These are phyloP conservation scores for Carpinus viminea DNA, from an alignment of 306 rosid species.

Conservation along the genomic window DNA sequence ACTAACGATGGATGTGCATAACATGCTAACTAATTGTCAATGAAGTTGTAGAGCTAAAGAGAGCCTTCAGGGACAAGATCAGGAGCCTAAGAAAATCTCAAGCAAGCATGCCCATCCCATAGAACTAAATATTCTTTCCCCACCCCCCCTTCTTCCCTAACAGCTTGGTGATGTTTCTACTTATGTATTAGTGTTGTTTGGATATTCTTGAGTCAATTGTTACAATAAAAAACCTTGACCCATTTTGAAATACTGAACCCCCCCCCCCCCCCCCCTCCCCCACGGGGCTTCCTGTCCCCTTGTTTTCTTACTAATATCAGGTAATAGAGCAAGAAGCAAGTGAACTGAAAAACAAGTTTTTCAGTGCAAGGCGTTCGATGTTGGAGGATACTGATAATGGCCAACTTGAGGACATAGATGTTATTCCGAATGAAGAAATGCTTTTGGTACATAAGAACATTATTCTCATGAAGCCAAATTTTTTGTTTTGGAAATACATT, in stretches of 20 bases:
- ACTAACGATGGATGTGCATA: no score
- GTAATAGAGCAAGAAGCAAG: slow-evolving; percentile 83
- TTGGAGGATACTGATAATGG: slow-evolving; percentile 85
- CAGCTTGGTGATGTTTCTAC: neutral
- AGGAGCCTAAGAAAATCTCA: no score
- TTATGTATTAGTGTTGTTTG: neutral
- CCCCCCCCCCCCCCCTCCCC: no score
- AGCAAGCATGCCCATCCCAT: no score
- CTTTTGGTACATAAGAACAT: slow-evolving; percentile 62
- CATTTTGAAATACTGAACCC: slow-evolving; percentile 1
- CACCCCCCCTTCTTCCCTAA: no score
- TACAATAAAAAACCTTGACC: neutral
- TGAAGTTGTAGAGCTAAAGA: no score
- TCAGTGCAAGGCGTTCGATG: slow-evolving; percentile 74
- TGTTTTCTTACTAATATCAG: slow-evolving; percentile 30
- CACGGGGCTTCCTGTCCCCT: neutral
- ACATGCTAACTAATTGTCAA: no score
- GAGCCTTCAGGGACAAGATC: no score
- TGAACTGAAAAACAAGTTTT: slow-evolving; percentile 82
- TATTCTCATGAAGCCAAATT: slow-evolving; percentile 8
- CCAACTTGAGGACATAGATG: slow-evolving; percentile 94
- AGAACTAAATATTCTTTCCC: no score
- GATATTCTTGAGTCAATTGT: neutral
- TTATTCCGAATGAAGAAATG: slow-evolving; percentile 95
- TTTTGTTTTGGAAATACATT: neutral